Evolutionary conservation across 805 yeast species (phyloP).

Genomic region (Metschnikowia bowlesiae): DNA sequence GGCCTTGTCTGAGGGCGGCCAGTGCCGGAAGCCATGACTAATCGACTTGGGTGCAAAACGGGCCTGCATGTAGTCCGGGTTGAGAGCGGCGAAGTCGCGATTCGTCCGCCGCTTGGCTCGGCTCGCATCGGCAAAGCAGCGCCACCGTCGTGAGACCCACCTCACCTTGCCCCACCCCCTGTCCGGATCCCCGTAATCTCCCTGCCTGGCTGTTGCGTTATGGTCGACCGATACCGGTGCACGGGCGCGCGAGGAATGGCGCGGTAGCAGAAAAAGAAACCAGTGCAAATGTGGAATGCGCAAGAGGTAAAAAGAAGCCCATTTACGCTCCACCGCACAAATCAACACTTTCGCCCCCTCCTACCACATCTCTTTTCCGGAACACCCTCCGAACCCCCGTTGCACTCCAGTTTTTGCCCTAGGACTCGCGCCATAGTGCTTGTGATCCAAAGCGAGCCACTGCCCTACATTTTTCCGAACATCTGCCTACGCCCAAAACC

Average conservation of each 20-base stretch:
- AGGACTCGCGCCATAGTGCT: not conserved
- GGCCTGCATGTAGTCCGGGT: not conserved
- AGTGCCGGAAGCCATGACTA: no score
- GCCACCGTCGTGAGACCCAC: no score
- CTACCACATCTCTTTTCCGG: not conserved
- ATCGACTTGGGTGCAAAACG: not conserved
- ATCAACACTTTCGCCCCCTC: constrained; percentile 6
- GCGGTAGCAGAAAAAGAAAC: constrained; percentile 2
- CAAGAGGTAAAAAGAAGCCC: constrained; percentile 3
- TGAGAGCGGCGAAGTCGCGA: not conserved
- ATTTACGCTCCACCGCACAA: constrained; percentile 4
- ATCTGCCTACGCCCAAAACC: not conserved
- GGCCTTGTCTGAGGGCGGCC: no score
- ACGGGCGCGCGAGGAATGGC: not conserved
- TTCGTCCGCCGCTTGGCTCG: not conserved
- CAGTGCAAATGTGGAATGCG: constrained; percentile 2
- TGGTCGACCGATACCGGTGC: not conserved
- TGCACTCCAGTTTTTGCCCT: not conserved
- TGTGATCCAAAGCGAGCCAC: not conserved
- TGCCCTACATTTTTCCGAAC: not conserved
- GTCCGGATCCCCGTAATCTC: no score
- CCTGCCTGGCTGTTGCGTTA: no score
- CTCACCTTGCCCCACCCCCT: not conserved
- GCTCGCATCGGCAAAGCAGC: no score
- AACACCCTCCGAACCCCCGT: not conserved